Percentiles rank a stretch among this genome's conserved stretches.
phyloP scores from a whole-genome alignment of 2,329 filamentous ascomycete species.

The Xylariaceae sp. region DNA sequence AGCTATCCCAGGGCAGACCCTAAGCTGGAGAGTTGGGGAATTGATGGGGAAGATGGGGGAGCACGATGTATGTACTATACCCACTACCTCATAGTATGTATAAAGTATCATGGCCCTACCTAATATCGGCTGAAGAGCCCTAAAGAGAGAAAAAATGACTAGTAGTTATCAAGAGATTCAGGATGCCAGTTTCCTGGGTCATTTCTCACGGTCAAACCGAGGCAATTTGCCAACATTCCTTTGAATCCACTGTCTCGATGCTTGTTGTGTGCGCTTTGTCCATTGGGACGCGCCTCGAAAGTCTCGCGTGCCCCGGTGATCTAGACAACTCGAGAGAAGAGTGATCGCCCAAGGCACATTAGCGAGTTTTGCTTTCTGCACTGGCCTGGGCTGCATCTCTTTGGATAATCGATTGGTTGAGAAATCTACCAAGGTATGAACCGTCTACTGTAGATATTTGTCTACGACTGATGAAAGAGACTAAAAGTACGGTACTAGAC shows the following conservation, averaged over 20 bases:
- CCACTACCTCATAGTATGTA: too few species aligned
- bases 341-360: not conserved
- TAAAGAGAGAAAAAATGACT: too few species aligned
- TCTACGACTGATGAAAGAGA: too few species aligned
- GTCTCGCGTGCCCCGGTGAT: conserved; percentile 12
- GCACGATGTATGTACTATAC: not conserved
- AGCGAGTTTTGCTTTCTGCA: too few species aligned
- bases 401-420: not conserved
- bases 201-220: conserved; percentile 4
- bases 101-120: too few species aligned
- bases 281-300: too few species aligned
- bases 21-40: conserved; percentile 37
- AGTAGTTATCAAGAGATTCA: too few species aligned
- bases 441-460: too few species aligned
- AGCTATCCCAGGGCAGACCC: conserved; percentile 18
- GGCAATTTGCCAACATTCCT: not conserved
- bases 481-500: too few species aligned
- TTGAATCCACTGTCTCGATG: not conserved
- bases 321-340: not conserved
- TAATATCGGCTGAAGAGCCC: too few species aligned
- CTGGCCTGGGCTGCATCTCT: not conserved
- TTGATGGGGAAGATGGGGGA: conserved; percentile 29
- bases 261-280: not conserved
- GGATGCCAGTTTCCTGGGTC: not conserved
- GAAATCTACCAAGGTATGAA: not conserved